A percentile compares a stretch with the other conserved stretches of the same genome.
phyloP scores from a whole-genome alignment of 208 protist genomes.

The Trypanosoma mega region DNA sequence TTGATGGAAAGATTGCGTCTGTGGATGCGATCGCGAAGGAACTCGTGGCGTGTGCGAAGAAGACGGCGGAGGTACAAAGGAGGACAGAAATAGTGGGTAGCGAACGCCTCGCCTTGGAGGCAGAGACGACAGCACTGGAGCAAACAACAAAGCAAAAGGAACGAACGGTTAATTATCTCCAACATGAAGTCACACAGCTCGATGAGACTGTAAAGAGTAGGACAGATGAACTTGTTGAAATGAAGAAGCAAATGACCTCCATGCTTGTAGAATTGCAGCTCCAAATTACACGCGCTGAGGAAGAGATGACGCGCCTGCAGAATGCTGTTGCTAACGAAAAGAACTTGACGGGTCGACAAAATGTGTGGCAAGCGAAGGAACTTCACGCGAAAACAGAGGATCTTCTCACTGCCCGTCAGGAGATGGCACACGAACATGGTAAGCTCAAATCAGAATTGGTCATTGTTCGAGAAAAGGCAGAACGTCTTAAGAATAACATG shows the following conservation, averaged over 20 bases:
- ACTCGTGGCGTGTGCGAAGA: slow-evolving; percentile 15
- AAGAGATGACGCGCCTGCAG: slow-evolving; percentile 33
- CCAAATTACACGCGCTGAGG: slow-evolving; percentile 35
- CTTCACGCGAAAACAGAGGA: slow-evolving; percentile 33
- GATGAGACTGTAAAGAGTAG: slow-evolving; percentile 27
- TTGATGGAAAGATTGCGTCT: slow-evolving; percentile 23
- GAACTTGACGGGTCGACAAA: slow-evolving; percentile 34
- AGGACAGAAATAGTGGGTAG: slow-evolving; percentile 25
- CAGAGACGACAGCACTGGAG: slow-evolving; percentile 31
- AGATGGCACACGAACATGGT: slow-evolving; percentile 31
- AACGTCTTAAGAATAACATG: slow-evolving; percentile 30
- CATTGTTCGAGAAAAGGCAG: slow-evolving; percentile 26
- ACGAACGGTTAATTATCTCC: slow-evolving; percentile 29
- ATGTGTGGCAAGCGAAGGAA: slow-evolving; percentile 40
- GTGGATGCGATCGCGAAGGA: slow-evolving; percentile 18
- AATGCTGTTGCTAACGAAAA: slow-evolving; percentile 38
- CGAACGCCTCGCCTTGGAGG: slow-evolving; percentile 26
- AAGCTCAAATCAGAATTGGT: slow-evolving; percentile 26
- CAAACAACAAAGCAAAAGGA: slow-evolving; percentile 36
- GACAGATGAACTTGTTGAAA: slow-evolving; percentile 27
- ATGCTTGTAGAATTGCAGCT: slow-evolving; percentile 33
- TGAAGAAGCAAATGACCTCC: slow-evolving; percentile 39
- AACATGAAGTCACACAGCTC: slow-evolving; percentile 26
- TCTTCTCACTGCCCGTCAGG: slow-evolving; percentile 22
- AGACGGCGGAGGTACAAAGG: slow-evolving; percentile 18